Base-by-base conservation (phyloP, 345 rosid genomes). In the Luvunga scandens region DNA sequence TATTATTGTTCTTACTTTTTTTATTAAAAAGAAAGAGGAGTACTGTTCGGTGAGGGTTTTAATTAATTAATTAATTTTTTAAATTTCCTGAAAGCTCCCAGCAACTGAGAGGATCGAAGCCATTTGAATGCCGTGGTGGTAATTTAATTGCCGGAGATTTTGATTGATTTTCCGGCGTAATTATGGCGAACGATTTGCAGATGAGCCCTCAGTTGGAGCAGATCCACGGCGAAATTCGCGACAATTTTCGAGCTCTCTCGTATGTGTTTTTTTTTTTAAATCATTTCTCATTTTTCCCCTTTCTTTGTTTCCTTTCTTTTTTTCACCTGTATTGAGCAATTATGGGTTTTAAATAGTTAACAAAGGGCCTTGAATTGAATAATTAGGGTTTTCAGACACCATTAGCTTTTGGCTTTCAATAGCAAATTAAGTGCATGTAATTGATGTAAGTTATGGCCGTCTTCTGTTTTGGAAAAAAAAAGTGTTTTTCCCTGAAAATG, bases 201-300 rank as follows among this genome's bases (percentile, higher is more conserved):
- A 91, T 92, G 98, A 87, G 79, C 73, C 92, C 97, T 77, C 95
- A 90, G 87, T 82, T 95, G 90, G 98, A 95, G 90, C 99, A 92
- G 94, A 93, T 92, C 94, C 97, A 93, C 75, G 98, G 95, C 31
- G 97, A 95, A 85, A 95, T 95, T 79, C 93, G 91, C 65, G 98
- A 96, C 85, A 87, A 90, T 76, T 92, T 93, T 61, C 93, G 99
- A 69, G 98, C 95, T 65, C 96, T 96, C 79, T 87, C 97, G 98
- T 93, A 89, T 71, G 85, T 79, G 42, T 38, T 7, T 55, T 55
- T 31, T 28, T 24, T 25, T 27, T 33, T 65, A 2, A 0, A 13
- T 4, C 68, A 2, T 16, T 65, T 25, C 18, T 9, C 45, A 8
- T 25, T 34, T 16, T 50, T 13, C 4, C 34, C 19, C 22, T 66